Conservation (phyloP, 192 early-diverging fungal species). For the Backusella tuberculispora region DNA sequence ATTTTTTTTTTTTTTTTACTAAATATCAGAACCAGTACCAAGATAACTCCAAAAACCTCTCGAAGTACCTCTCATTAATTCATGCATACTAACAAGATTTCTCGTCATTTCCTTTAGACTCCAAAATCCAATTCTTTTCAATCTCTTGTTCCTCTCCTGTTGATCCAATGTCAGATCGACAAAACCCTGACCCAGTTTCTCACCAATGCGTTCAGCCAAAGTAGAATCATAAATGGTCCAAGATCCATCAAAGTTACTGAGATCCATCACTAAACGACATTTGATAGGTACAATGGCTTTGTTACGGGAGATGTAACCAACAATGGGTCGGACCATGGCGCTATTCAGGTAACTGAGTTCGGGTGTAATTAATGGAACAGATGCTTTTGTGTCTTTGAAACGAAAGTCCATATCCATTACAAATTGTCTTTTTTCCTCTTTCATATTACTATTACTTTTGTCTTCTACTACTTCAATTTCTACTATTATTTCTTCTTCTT, state of each 20-base stretch:
- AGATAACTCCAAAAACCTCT: conserved; percentile 66
- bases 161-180: conserved; percentile 78
- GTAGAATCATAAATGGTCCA: conserved; percentile 91
- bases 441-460: not conserved
- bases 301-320: conserved; percentile 93
- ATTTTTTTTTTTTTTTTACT: not conserved
- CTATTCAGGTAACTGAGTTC: conserved; percentile 79
- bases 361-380: conserved; percentile 74
- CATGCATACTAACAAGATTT: conserved; percentile 71
- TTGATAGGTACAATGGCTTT: conserved; percentile 84
- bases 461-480: too few species aligned
- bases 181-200: conserved; percentile 85
- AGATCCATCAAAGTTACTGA: conserved; percentile 87
- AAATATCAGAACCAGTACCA: conserved; percentile 19
- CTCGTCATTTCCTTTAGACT: conserved; percentile 75
- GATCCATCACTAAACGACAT: conserved; percentile 75
- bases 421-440: conserved; percentile 29
- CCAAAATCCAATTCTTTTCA: conserved; percentile 91
- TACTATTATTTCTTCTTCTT: not conserved
- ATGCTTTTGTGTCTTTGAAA: conserved; percentile 90
- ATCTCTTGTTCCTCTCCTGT: conserved; percentile 76
- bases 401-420: conserved; percentile 82
- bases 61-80: conserved; percentile 70
- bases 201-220: conserved; percentile 71
- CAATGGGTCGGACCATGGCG: conserved; percentile 89